These are phyloP conservation scores for Ascochyta lentis DNA, from an alignment of 2,329 filamentous ascomycete genomes.

Conservation along the genomic window DNA sequence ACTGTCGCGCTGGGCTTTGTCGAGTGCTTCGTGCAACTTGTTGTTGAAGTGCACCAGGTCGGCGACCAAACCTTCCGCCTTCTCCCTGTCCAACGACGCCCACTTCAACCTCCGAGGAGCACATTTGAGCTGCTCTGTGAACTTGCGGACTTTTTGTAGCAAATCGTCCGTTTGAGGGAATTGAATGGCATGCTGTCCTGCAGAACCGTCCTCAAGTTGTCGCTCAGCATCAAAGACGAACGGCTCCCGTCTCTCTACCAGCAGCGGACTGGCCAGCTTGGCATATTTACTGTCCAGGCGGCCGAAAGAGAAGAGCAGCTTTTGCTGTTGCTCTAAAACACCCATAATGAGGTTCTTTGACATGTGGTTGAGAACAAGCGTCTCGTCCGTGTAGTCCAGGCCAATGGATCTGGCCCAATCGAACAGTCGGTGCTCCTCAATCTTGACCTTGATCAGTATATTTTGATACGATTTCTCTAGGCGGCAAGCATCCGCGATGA, in stretches of 20 bases:
- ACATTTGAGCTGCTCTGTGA: slow-evolving; percentile 32
- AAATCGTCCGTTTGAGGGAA: slow-evolving; percentile 40
- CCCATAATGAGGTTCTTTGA: slow-evolving; percentile 45
- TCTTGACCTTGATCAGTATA: slow-evolving; percentile 46
- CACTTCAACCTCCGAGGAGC: slow-evolving; percentile 40
- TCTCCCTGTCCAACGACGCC: slow-evolving; percentile 38
- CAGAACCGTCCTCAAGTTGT: slow-evolving; percentile 12
- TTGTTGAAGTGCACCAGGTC: slow-evolving; percentile 46
- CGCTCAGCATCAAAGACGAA: slow-evolving; percentile 17
- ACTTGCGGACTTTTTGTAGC: slow-evolving; percentile 39
- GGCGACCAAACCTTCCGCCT: slow-evolving; percentile 41
- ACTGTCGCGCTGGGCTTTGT: slow-evolving; percentile 35
- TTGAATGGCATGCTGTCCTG: slow-evolving; percentile 31
- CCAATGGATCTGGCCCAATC: slow-evolving; percentile 47
- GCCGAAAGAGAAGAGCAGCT: slow-evolving; percentile 42
- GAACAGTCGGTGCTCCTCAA: slow-evolving; percentile 48
- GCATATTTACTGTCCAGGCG: slow-evolving; percentile 41
- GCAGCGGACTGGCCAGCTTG: slow-evolving; percentile 36
- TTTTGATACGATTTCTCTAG: slow-evolving; percentile 42
- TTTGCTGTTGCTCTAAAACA: slow-evolving; percentile 44
- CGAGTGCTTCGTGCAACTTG: slow-evolving; percentile 46
- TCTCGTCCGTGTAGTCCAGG: slow-evolving; percentile 43
- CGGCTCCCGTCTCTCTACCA: slow-evolving; percentile 32
- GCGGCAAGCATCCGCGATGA: slow-evolving; percentile 47
- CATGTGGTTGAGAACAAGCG: slow-evolving; percentile 40